Evolutionary conservation across 805 yeast species (phyloP), one percentile per base, ranked within the genome.

Genomic region (Ogataea polymorpha): DNA sequence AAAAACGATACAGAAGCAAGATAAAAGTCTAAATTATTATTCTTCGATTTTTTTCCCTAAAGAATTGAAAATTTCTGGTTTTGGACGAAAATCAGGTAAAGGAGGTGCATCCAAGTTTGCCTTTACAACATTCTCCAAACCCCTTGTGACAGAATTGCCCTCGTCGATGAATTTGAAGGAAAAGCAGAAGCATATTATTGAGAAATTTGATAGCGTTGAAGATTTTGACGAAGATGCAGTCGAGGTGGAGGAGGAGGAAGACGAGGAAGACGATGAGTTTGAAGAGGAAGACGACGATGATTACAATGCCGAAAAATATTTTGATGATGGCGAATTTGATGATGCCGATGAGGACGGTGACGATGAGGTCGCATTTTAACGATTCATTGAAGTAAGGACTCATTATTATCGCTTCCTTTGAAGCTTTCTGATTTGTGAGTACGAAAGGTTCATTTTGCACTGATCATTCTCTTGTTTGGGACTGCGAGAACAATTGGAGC

Each of bases 271-370:
- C 51, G 88, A 82, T 46, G 86, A 81, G 46, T 75, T 72, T 49
- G 83, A 79, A 46, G 88, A 81, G 48, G 84, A 82, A 41, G 88
- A 82, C 18, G 89, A 83, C 50, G 86, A 80, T 55, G 88, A 82
- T 58, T 83, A 83, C 54, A 83, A 83, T 53, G 91, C 91, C 7
- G 91, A 83, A 52, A 79, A 78, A 61, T 83, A 83, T 62, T 83
- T 83, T 54, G 89, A 83, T 56, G 82, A 75, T 49, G 84, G 82
- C 32, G 86, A 82, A 48, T 83, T 79, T 37, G 80, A 75, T 38
- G 73, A 66, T 28, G 78, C 70, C 15, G 81, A 71, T 27, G 82
- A 72, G 37, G 80, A 67, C 24, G 86, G 74, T n/a, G 83, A 75
- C 40, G 82, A 74, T 41, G 87, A 82, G 58, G 88, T 87, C 4